Conservation (phyloP, 805 yeast species). For the Kazachstania viticola region DNA sequence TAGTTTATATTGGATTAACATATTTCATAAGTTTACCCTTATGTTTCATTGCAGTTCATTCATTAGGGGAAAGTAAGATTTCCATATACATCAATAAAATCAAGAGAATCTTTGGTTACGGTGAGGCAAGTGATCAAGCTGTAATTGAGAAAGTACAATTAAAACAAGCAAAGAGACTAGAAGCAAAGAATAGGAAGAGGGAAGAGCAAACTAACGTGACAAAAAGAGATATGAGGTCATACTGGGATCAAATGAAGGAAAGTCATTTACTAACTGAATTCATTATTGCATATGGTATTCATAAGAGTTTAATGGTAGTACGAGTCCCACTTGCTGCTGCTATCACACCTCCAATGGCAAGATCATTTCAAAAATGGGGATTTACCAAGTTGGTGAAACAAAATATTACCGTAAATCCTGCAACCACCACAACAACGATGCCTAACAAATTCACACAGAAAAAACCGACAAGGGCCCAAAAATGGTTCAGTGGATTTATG, state of each 20-base stretch:
- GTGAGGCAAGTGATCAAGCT: conserved; percentile 34
- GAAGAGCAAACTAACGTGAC: conserved; percentile 6
- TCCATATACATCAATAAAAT: conserved; percentile 50
- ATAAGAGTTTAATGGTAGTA: conserved; percentile 73
- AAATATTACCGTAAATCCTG: conserved; percentile 33
- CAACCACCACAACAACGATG: conserved; percentile 31
- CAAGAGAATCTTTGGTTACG: conserved; percentile 53
- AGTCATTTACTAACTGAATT: conserved; percentile 65
- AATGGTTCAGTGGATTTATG: conserved; percentile 26
- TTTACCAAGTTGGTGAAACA: conserved; percentile 39
- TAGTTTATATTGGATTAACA: conserved; percentile 67
- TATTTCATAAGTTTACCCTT: conserved; percentile 73
- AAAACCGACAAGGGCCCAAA: conserved; percentile 12
- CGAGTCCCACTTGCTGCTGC: conserved; percentile 89
- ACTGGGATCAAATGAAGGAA: conserved; percentile 22
- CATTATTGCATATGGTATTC: conserved; percentile 84
- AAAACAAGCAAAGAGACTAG: conserved; percentile 15
- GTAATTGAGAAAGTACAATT: conserved; percentile 27
- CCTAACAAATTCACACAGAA: conserved; percentile 28
- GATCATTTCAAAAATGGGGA: conserved; percentile 58
- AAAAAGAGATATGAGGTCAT: conserved; percentile 7
- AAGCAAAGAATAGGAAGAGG: too few species aligned
- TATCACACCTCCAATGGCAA: conserved; percentile 72
- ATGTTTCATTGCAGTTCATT: conserved; percentile 73
- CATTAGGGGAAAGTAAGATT: conserved; percentile 76